Evolutionary conservation across 1,284 basidiomycete species (phyloP).

Genomic region (Austropuccinia psidii): DNA sequence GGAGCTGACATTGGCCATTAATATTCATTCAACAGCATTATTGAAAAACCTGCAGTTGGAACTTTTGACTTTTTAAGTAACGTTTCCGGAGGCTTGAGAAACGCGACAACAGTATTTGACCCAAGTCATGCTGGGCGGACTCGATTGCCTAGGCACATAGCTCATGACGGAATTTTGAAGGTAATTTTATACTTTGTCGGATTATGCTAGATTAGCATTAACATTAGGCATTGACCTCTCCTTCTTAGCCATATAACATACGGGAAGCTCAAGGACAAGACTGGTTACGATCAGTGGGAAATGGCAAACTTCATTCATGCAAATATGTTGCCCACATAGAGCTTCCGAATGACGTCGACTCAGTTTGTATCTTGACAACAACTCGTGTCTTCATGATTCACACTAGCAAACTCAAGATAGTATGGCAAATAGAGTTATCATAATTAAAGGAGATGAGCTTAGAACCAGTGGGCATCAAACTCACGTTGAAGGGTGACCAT

Average conservation of each 20-base stretch:
- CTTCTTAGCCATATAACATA: slow-evolving; percentile 65
- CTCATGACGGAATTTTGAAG: slow-evolving; percentile 72
- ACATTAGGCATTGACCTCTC: too few relatives aligned
- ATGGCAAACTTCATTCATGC: slow-evolving; percentile 74
- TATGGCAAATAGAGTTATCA: slow-evolving; percentile 85
- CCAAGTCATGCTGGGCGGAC: slow-evolving; percentile 81
- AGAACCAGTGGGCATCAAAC: slow-evolving; percentile 78
- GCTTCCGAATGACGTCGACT: slow-evolving; percentile 64
- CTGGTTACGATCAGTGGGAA: slow-evolving; percentile 87
- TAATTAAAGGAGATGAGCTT: slow-evolving; percentile 80
- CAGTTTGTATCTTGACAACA: slow-evolving; percentile 72
- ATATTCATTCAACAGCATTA: slow-evolving; percentile 55
- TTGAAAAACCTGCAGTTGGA: slow-evolving; percentile 95
- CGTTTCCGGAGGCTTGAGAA: slow-evolving; percentile 72
- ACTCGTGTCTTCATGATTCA: slow-evolving; percentile 73
- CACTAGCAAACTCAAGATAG: slow-evolving; percentile 71
- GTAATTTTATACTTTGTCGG: too few relatives aligned
- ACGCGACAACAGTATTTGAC: slow-evolving; percentile 97
- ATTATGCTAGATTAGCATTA: slow-evolving; percentile 17
- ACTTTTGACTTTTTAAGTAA: slow-evolving; percentile 94
- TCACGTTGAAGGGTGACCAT: slow-evolving; percentile 57
- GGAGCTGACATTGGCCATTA: slow-evolving; percentile 41
- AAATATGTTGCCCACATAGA: slow-evolving; percentile 86
- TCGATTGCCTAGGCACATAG: slow-evolving; percentile 77
- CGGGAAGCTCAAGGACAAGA: slow-evolving; percentile 90